Base-by-base conservation (phyloP, 352 stramenopile species). In the Phytophthora sansomeana region DNA sequence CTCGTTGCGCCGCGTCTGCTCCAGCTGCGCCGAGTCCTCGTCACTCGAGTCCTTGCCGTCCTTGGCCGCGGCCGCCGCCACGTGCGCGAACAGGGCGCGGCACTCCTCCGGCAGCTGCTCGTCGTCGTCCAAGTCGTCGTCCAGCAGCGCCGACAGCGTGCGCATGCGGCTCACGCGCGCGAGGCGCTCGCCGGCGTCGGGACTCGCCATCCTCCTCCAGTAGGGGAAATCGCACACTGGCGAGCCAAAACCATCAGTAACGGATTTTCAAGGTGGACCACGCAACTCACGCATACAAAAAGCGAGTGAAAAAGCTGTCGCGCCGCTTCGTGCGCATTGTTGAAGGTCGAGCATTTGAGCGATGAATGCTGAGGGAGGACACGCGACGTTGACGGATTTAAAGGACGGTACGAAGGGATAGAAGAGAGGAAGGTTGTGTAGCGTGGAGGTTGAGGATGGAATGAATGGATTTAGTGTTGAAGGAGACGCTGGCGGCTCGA, bases 141-240 rank as follows among this genome's bases (percentile, higher is more conserved):
- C 82, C 50, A 94, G 72, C 55, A 94, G 77, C 70, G 83, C 86
- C n/a, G 86, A 92, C 36, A 94, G 86, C 67, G 78, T 90, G 49
- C 86, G 83, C 77, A 91, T 85, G 64, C 86, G 86, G 61, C 87
- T 87, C 43, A 91, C 62, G 46, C 79, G 77, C 52, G 77, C 60
- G 56, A 87, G 69, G 14, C 67, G 62, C 35, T 81, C 76, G 44
- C 70, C 46, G 21, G 62, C 55, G 13, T 72, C 62, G 9, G 56
- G 32, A 8, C 42, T 67, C n/a, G 58, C 49, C 63, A 75, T 74
- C 13, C 55, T 48, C 10, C 8, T 10, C 33, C 24, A 57, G 24
- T 30, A 24, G 36, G 38, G 43, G 52, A 57, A 71, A 69, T 58
- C 33, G 41, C 50, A 35, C 13, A 60, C 17, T 61, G 55, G 36